Percentiles rank a stretch among this genome's conserved stretches.
Evolutionary conservation across 768 basidiomycete species (phyloP).

Genomic region (Amanita brunnescens): DNA sequence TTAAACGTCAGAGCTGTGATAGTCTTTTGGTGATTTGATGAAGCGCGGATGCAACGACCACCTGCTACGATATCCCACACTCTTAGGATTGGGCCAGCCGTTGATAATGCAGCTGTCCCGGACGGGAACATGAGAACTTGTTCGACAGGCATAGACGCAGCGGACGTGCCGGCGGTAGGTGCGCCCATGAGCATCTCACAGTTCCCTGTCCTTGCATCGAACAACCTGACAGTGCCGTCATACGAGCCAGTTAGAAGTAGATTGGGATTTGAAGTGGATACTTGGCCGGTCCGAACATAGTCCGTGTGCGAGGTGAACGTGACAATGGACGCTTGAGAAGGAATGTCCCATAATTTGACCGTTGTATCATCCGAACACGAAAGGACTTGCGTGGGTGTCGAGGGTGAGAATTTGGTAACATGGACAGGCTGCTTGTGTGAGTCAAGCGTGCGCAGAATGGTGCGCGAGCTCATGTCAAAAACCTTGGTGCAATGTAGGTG

Average conservation of each 20-base stretch:
- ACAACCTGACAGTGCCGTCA: constrained; percentile 83
- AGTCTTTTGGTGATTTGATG: constrained; percentile 98
- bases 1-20: constrained; percentile 86
- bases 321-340: constrained; percentile 69
- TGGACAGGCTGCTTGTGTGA: constrained; percentile 96
- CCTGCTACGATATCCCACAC: constrained; percentile 95
- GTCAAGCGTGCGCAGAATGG: constrained; percentile 87
- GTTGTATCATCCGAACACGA: constrained; percentile 97
- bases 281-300: constrained; percentile 91
- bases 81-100: constrained; percentile 86
- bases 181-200: constrained; percentile 79
- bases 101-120: constrained; percentile 76
- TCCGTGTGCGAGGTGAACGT: constrained; percentile 87
- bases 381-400: constrained; percentile 74
- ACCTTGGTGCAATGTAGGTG: constrained; percentile 35
- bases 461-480: constrained; percentile 90
- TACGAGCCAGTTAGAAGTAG: constrained; percentile 91
- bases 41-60: constrained; percentile 78
- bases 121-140: constrained; percentile 90
- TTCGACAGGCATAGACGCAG: constrained; percentile 64
- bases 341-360: constrained; percentile 90
- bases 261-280: constrained; percentile 75
- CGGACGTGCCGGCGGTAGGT: constrained; percentile 19
- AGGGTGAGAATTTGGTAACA: constrained; percentile 83
- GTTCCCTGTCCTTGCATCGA: constrained; percentile 75